Evolutionary conservation across 2,329 filamentous ascomycete genomes (phyloP), one percentile per base, ranked within the genome.

Genomic region (Diaporthe eres): DNA sequence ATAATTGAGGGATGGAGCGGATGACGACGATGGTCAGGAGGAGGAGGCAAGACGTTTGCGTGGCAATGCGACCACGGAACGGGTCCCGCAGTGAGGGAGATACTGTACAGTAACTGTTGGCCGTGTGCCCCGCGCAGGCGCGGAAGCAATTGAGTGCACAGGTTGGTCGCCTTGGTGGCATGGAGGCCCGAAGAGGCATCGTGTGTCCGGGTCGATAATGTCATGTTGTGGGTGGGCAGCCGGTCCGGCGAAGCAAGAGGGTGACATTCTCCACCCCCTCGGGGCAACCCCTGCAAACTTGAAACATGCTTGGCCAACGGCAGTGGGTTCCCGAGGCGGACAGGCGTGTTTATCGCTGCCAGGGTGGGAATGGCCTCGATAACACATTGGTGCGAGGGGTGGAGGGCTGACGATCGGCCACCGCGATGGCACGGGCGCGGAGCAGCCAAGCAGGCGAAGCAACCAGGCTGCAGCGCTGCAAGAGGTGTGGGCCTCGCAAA

Each of bases 281-380:
- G 71, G 74, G 67, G 71, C 39, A 31, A 51, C 51, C 60, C 74
- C 68, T 76, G 74, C 57, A 68, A 58, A 71, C 47, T 63, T 76
- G 74, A 74, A 76, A 76, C 74, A 74, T 65, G 74, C 74, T 75
- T 75, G 74, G 68, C 71, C 74, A 73, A 71, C 60, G 71, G 37
- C 61, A 51, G 61, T 72, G 74, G 71, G 37, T 55, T 68, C 22
- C 53, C 61, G 42, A 47, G 58, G 25, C 22, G 58, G 51, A 68
- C 31, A n/a, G 63, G 42, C 25, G 8, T 76, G 74, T 51, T 63
- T 61, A 74, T 74, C 71, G 53, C 72, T 58, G 63, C 74, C 74
- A 71, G 37, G 44, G 25, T 31, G 39, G 53, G 58, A 49, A 72
- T 10, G 44, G 67, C n/a, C 28, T 65, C 28, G 75, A 72, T 61